Base-by-base conservation (phyloP, 495 filamentous ascomycete species). In the Penicillium soppii region DNA sequence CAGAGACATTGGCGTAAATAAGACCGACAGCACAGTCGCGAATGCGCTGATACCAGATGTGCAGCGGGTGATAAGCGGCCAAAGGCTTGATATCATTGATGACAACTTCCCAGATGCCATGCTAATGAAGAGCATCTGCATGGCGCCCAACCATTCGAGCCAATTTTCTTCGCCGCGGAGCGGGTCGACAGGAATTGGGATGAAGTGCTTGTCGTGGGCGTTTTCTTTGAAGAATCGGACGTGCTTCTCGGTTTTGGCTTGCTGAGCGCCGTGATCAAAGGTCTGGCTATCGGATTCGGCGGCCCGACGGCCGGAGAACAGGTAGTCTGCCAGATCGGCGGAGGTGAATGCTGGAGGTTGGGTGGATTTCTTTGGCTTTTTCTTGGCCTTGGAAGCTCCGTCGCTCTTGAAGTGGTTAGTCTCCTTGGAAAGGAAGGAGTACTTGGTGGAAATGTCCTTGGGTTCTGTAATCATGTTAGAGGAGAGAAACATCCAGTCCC, bases 91-190 rank as follows among this genome's bases (percentile, higher is more conserved):
- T 7, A 1, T 41, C 29, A 0, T 8, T 37, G 4, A 19, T 20
- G 0, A 47, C 20, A 16, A 57, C 5, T 8, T 30, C 3, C 54
- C 50, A 61, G 16, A 61, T 42, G 37, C 47, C 43, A 37, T 57
- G 58, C 39, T 54, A 46, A 7, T 42, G 7, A 61, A 43, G 1
- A 50, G 37, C 0, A 51, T 8, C 4, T 48, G 13, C 4, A 61
- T 50, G 2, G 21, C 25, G 2, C 21, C 19, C 2, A 29, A 0
- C 58, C 54, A 61, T 7, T 2, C 1, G 0, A 9, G 7, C 13
- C 27, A 46, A 9, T 46, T 46, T 9, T 43, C 44, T 6, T 22
- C n/a, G 5, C 46, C 51, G 0, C 5, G 23, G 10, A 58, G 46
- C 1, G 20, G 6, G 10, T 27, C 25, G 30, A 50, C 9, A 1